Percentiles rank a stretch among this genome's conserved stretches.
These are phyloP conservation scores for Tuber microsphaerosporum DNA, from an alignment of 495 filamentous ascomycete genomes.

Conservation along the genomic window DNA sequence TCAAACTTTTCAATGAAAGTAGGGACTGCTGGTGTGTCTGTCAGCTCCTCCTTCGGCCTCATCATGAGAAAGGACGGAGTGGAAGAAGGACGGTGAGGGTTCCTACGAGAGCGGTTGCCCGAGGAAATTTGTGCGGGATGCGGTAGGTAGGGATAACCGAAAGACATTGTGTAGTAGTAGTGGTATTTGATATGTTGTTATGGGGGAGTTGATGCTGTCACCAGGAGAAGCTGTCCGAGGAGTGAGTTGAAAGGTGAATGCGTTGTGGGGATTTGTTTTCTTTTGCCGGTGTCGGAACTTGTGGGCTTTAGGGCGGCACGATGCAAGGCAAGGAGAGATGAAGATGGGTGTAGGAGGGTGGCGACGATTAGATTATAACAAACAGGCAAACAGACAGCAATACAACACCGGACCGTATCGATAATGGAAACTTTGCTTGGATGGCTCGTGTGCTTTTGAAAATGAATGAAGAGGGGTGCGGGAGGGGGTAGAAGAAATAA, in stretches of 20 bases:
- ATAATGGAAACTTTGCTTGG: conserved; percentile 22
- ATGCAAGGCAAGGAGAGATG: conserved; percentile 35
- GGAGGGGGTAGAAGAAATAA: conserved; percentile 37
- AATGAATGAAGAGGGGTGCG: conserved; percentile 37
- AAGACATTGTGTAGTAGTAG: conserved; percentile 57
- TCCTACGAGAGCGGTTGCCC: conserved; percentile 62
- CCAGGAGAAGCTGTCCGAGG: conserved; percentile 22
- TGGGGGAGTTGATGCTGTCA: conserved; percentile 36
- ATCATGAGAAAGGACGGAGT: conserved; percentile 45
- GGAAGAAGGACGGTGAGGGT: conserved; percentile 64
- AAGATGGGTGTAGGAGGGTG: conserved; percentile 31
- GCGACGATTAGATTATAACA: conserved; percentile 40
- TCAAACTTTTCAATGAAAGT: conserved; percentile 81
- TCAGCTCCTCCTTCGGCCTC: conserved; percentile 62
- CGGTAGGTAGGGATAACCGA: conserved; percentile 64
- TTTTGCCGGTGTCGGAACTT: conserved; percentile 6
- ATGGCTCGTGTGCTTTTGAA: conserved; percentile 28
- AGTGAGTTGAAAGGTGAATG: conserved; percentile 30
- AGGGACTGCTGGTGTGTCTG: conserved; percentile 63
- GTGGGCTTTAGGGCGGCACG: conserved; percentile 22
- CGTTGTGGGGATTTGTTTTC: conserved; percentile 19
- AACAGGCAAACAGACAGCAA: conserved; percentile 14
- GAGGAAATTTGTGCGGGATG: conserved; percentile 55
- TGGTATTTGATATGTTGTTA: conserved; percentile 30
- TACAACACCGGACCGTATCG: conserved; percentile 34